Conservation (phyloP, 2,329 filamentous ascomycete genomes). For the Sporothrix curviconia region DNA sequence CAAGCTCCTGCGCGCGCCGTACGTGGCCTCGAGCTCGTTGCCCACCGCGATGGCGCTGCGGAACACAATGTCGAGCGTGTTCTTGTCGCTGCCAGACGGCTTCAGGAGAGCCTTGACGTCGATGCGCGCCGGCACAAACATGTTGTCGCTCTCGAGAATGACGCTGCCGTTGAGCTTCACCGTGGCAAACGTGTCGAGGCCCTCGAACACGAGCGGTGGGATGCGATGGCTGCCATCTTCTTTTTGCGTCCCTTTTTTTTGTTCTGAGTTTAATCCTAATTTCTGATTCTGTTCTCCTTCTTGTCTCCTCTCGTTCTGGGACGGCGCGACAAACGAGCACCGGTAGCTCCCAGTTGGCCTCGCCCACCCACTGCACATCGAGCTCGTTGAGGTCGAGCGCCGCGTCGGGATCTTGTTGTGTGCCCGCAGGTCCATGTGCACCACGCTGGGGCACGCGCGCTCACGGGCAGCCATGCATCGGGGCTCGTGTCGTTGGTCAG, state of each 20-base stretch:
- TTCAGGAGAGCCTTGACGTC: conserved; percentile 50
- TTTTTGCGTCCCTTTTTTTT: too few species aligned
- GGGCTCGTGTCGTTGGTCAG: conserved; percentile 46
- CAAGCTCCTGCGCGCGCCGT: conserved; percentile 58
- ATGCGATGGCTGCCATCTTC: too few species aligned
- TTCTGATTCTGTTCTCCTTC: conserved; percentile 27
- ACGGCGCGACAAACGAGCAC: conserved; percentile 51
- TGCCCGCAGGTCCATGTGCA: conserved; percentile 59
- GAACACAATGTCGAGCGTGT: conserved; percentile 57
- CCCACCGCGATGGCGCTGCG: conserved; percentile 58
- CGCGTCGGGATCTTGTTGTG: conserved; percentile 60
- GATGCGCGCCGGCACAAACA: conserved; percentile 68
- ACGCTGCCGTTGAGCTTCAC: too few species aligned
- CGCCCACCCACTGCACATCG: conserved; percentile 68
- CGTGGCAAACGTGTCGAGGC: too few species aligned
- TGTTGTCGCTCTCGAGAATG: too few species aligned
- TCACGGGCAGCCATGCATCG: conserved; percentile 46
- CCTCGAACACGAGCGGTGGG: too few species aligned
- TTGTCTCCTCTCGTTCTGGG: conserved; percentile 30
- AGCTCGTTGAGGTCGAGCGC: conserved; percentile 70
- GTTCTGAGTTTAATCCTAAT: too few species aligned
- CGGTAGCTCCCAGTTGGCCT: conserved; percentile 64
- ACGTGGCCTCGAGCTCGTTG: conserved; percentile 52
- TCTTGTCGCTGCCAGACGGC: conserved; percentile 44
- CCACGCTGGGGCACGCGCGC: conserved; percentile 59